These are phyloP conservation scores for Solanum chilense DNA, from an alignment of 257 asterid species.

Conservation along the genomic window DNA sequence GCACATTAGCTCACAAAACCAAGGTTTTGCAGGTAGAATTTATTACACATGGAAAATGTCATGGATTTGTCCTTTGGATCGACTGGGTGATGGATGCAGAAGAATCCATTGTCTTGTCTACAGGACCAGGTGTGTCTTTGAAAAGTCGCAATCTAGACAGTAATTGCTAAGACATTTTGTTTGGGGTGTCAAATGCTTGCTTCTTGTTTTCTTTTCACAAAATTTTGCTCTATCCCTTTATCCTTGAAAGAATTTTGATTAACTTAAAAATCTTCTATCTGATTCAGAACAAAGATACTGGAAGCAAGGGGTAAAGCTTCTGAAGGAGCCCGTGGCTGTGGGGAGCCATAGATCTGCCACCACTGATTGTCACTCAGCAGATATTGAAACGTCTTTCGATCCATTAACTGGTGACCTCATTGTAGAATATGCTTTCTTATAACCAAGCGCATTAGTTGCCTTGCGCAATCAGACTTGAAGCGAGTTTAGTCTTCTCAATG, in stretches of 20 bases:
- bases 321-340: slow-evolving; percentile 41
- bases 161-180: neutral
- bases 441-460: neutral
- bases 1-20: neutral
- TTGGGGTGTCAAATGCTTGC: neutral
- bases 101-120: slow-evolving; percentile 30
- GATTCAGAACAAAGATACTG: slow-evolving; percentile 59
- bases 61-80: slow-evolving; percentile 84
- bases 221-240: neutral
- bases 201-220: neutral
- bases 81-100: slow-evolving; percentile 70
- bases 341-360: slow-evolving; percentile 1
- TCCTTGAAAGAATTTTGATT: neutral
- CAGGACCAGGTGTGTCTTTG: slow-evolving; percentile 71
- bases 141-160: neutral
- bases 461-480: neutral
- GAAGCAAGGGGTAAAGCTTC: slow-evolving; percentile 90
- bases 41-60: slow-evolving; percentile 56
- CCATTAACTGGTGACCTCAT: slow-evolving; percentile 52
- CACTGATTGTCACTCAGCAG: slow-evolving; percentile 17
- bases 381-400: slow-evolving; percentile 48
- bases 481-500: neutral
- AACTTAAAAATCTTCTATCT: neutral
- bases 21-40: slow-evolving; percentile 41
- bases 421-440: slow-evolving; percentile 28